These are phyloP conservation scores for Tulasnella sp. DNA, from an alignment of 768 basidiomycete genomes.

Conservation along the genomic window DNA sequence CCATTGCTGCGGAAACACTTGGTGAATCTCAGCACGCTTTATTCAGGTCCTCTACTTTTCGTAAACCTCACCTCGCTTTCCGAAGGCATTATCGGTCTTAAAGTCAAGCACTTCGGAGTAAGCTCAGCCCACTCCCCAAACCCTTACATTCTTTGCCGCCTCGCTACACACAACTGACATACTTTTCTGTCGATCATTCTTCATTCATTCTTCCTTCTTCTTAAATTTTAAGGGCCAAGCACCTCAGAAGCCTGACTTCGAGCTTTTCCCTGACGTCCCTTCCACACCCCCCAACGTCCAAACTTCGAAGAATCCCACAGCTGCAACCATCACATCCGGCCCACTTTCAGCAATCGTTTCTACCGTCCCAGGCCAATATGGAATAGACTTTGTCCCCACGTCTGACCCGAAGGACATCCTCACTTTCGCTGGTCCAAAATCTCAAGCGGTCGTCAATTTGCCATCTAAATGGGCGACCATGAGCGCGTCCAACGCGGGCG, in stretches of 20 bases:
- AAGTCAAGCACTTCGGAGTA: constrained; percentile 18
- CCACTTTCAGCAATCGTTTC: constrained; percentile 56
- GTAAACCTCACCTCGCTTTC: constrained; percentile 2
- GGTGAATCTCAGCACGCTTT: constrained; percentile 20
- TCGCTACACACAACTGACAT: neutral
- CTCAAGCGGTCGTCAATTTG: constrained; percentile 35
- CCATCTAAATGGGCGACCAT: constrained; percentile 35
- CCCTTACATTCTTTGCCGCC: constrained; percentile 44
- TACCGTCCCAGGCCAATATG: constrained; percentile 16
- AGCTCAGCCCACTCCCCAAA: constrained; percentile 38
- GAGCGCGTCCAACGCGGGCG: constrained; percentile 47
- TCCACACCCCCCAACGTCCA: constrained; percentile 46
- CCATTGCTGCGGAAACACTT: constrained; percentile 38
- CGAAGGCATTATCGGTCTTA: neutral
- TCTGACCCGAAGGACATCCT: constrained; percentile 27
- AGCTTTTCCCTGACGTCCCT: constrained; percentile 58
- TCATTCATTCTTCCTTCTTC: neutral
- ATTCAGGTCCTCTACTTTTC: neutral
- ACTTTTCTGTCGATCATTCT: neutral
- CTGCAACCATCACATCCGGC: constrained; percentile 53
- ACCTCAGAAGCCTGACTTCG: constrained; percentile 8
- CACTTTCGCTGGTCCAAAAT: constrained; percentile 30
- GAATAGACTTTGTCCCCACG: constrained; percentile 22
- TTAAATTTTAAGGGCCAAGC: constrained; percentile 2
- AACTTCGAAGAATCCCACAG: constrained; percentile 41